Evolutionary conservation across 176 grass and related monocot species (phyloP).

Genomic region (Luzula sylvatica): DNA sequence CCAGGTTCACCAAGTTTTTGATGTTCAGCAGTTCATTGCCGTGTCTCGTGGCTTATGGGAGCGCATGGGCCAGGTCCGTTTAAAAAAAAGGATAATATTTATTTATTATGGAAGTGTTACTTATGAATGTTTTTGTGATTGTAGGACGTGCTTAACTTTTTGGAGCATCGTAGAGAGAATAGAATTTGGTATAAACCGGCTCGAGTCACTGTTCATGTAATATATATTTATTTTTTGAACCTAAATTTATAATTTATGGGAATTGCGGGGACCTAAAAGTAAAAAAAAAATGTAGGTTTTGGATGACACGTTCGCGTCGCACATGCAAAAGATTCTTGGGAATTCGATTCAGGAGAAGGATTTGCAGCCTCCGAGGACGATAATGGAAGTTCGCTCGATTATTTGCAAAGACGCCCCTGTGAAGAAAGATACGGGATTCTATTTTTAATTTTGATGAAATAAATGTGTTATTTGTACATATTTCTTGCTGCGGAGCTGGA

Average conservation of each 20-base stretch:
- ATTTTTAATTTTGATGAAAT: slow-evolving; percentile 54
- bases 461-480: slow-evolving; percentile 21
- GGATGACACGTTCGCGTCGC: slow-evolving; percentile 87
- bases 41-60: slow-evolving; percentile 91
- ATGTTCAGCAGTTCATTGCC: slow-evolving; percentile 72
- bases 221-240: background rate
- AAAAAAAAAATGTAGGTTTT: slow-evolving; percentile 46
- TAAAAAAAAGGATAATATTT: background rate
- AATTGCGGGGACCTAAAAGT: background rate
- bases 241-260: background rate
- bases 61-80: slow-evolving; percentile 73
- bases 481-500: too few relatives aligned
- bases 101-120: background rate
- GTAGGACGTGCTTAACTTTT: slow-evolving; percentile 87
- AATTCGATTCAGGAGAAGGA: slow-evolving; percentile 72
- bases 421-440: slow-evolving; percentile 61
- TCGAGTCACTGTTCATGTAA: slow-evolving; percentile 69
- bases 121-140: slow-evolving; percentile 12
- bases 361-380: slow-evolving; percentile 73
- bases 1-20: slow-evolving; percentile 62
- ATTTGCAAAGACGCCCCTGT: slow-evolving; percentile 84
- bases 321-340: slow-evolving; percentile 80
- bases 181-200: slow-evolving; percentile 85
- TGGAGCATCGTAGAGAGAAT: slow-evolving; percentile 92
- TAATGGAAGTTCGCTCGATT: slow-evolving; percentile 94